Percentiles rank a stretch among this genome's conserved stretches.
Evolutionary conservation across 108 stramenopile genomes (phyloP).

Genomic region (Skeletonema tropicum): DNA sequence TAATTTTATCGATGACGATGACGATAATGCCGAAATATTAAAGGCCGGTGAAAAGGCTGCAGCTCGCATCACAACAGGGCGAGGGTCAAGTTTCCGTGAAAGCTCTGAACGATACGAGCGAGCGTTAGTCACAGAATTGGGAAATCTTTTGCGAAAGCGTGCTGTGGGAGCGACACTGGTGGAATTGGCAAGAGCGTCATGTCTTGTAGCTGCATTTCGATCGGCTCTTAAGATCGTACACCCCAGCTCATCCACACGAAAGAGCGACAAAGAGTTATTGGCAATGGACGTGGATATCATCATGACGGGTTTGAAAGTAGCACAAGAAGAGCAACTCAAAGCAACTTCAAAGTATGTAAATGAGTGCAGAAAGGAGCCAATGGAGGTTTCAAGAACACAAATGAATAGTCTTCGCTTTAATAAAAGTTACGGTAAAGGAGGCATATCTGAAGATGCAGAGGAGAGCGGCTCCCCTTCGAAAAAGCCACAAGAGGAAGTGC

Average conservation of each 20-base stretch:
- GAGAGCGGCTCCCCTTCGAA: conserved; percentile 28
- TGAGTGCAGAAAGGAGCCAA: conserved; percentile 78
- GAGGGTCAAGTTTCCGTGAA: conserved; percentile 77
- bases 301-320: conserved; percentile 84
- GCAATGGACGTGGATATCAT: conserved; percentile 90
- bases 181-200: conserved; percentile 80
- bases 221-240: conserved; percentile 88
- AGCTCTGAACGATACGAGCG: conserved; percentile 87
- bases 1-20: conserved; percentile 81
- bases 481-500: conserved; percentile 76
- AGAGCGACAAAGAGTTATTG: conserved; percentile 78
- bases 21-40: conserved; percentile 32
- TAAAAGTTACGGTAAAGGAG: conserved; percentile 28
- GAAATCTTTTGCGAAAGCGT: conserved; percentile 72
- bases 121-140: conserved; percentile 79
- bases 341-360: conserved; percentile 71
- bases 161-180: conserved; percentile 75
- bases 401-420: conserved; percentile 37
- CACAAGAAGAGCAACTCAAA: conserved; percentile 89
- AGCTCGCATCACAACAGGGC: conserved; percentile 48
- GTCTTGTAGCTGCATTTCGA: conserved; percentile 84
- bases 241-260: conserved; percentile 83
- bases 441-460: conserved; percentile 19
- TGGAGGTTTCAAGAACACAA: conserved; percentile 52
- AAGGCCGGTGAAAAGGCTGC: conserved; percentile 34